Base-by-base conservation (phyloP, 1,284 basidiomycete species). In the Ustilago curta region DNA sequence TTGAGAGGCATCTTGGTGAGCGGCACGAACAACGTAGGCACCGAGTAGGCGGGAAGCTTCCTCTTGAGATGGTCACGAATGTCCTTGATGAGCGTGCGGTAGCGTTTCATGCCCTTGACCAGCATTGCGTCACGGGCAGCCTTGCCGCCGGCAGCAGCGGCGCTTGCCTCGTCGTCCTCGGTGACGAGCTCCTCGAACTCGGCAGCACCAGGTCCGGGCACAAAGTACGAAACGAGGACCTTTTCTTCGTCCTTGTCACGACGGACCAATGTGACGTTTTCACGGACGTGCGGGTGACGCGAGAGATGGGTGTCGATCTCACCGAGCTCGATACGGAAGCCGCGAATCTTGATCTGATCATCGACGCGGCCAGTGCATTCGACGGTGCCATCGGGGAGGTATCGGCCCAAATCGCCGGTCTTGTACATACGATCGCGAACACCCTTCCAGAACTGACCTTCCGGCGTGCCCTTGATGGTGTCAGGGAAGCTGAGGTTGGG, bases 221-320 rank as follows among this genome's bases (percentile, higher is more conserved):
- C 97, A 83, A 99, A 95, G 87, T 99, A 99, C 82, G 93, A 94
- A 62, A 99, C 93, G 14, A 99, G 90, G 35, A 98, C 95, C 88
- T 99, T 99, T 87, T 99, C 97, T 86, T 99, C 97, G 86, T 99
- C 94, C 88, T 99, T 99, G 87, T 99, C 96, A 84, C 97, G 89
- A 81, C 97, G 88, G 27, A 99, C 95, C 51, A 99, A 89, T 1
- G 97, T 99, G 56, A 99, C 95, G 83, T 99, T 99, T 87, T 98
- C 97, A 12, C 96, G 89, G 3, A 99, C 91, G 21, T 94, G 89
- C 7, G 94, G 92, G 85, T 99, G 96, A 81, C 95, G 91, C 78
- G 92, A 94, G 42, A 99, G 90, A 86, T 97, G 91, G 0, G 94
- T 97, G 85, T 99, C 97, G 77, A 99, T 98, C 87, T 99, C 97